These are phyloP conservation scores for Pseudogymnoascus pannorum DNA, from an alignment of 2,329 filamentous ascomycete genomes.

Conservation along the genomic window DNA sequence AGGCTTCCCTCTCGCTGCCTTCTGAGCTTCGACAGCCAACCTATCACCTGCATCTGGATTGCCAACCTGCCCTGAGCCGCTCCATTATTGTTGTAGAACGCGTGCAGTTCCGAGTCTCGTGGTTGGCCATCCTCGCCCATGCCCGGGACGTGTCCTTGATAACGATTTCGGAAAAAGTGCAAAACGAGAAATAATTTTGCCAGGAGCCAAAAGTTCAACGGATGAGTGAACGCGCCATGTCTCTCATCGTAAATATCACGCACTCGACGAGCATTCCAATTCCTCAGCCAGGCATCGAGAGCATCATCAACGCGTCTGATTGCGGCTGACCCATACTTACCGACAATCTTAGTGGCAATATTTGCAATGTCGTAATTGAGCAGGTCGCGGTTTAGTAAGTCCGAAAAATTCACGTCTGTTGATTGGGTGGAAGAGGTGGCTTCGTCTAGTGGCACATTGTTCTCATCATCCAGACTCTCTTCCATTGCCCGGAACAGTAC, in stretches of 20 bases:
- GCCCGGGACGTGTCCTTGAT: background rate
- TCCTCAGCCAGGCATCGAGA: background rate
- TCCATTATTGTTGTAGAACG: background rate
- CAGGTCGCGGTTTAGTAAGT: background rate
- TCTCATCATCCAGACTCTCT: background rate
- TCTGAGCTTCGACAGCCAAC: background rate
- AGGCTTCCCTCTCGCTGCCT: background rate
- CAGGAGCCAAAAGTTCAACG: background rate
- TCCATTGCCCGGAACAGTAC: background rate
- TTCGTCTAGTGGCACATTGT: background rate
- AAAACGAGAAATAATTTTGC: background rate
- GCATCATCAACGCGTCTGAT: background rate
- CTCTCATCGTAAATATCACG: background rate
- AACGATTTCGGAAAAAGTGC: background rate
- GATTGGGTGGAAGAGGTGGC: background rate
- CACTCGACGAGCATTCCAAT: background rate
- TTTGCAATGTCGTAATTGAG: constrained; percentile 5
- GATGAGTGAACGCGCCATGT: background rate
- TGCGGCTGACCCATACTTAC: background rate
- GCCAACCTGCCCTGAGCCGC: background rate
- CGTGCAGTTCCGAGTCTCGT: background rate
- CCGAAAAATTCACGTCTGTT: background rate
- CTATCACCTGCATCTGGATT: constrained; percentile 1
- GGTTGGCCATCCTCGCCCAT: background rate
- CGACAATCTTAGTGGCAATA: background rate